phyloP scores from a whole-genome alignment of 192 early-diverging fungal genomes.

The Coemansia sp. region DNA sequence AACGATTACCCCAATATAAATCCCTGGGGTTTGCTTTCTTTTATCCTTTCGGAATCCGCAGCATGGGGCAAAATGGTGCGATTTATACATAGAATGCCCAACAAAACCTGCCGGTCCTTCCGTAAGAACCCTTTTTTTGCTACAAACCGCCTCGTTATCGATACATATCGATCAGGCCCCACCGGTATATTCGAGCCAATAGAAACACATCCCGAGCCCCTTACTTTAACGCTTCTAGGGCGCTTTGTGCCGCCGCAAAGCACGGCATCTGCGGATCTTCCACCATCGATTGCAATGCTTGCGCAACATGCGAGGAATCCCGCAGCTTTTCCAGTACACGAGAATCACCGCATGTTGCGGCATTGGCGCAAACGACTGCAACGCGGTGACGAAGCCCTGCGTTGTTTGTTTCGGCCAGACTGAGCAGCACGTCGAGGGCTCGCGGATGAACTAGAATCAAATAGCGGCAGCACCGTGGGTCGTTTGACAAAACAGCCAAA shows the following conservation, averaged over 20 bases:
- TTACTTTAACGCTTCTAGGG: slow-evolving; percentile 6
- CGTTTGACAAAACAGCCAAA: slow-evolving; percentile 73
- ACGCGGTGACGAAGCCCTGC: slow-evolving; percentile 31
- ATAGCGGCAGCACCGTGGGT: slow-evolving; percentile 40
- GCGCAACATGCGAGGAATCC: neutral
- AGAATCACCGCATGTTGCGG: slow-evolving; percentile 24
- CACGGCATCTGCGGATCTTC: slow-evolving; percentile 18
- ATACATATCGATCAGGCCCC: neutral
- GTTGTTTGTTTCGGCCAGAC: slow-evolving; percentile 3
- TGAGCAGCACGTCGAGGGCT: slow-evolving; percentile 23
- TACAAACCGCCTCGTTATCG: slow-evolving; percentile 16
- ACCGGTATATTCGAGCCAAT: slow-evolving; percentile 3
- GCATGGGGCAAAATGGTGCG: no score
- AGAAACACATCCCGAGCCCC: neutral
- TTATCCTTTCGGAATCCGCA: no score
- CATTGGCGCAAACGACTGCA: slow-evolving; percentile 44
- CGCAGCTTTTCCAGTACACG: slow-evolving; percentile 13
- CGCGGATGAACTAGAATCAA: slow-evolving; percentile 36
- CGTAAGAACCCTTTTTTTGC: neutral
- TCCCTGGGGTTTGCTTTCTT: no score
- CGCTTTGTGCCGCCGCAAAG: slow-evolving; percentile 24
- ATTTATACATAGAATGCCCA: no score
- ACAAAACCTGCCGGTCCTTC: no score
- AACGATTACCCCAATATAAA: no score
- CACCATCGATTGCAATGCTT: slow-evolving; percentile 16